Evolutionary conservation across 139 green algal species (phyloP), one percentile per base, ranked within the genome.

Genomic region (Coelastrella sp.): DNA sequence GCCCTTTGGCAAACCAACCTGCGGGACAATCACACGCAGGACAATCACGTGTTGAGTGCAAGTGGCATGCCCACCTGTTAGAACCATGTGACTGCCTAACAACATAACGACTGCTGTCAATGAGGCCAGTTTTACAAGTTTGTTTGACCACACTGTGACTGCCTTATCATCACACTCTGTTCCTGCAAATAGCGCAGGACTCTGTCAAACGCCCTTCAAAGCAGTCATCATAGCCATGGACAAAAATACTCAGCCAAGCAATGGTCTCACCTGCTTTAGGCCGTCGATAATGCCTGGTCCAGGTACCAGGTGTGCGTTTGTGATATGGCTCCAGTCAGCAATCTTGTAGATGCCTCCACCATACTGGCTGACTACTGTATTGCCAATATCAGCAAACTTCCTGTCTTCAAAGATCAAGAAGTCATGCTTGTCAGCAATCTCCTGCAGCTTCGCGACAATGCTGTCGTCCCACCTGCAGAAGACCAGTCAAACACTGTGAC

Each of bases 351-450:
- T 94, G 78, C 94, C 94, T 7, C 94, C 92, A 32, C n/a, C 91
- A 79, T 96, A 94, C 94, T 99, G 97, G 65, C 92, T 94, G 20
- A 98, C 97, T 68, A 99, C 98, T 0, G 98, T 99, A 96, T 99
- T 99, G 90, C 98, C 98, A 82, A 99, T 99, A 95, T 99, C 98
- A 0, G 98, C 98, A 95, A 99, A 99, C 94, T 99, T 99, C 88
- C 98, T 96, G 94, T 99, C 98, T 95, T 99, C 98, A 90, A 99
- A 99, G 76, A 99, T 98, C 57, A 99, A 75, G 91, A 99, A 99
- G 92, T 99, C 96, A 91, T 99, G 98, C 93, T 98, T 97, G 0
- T 97, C 92, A 5, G 98, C 97, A 8, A 99, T 88, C 58, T 90
- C 92, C 92, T 95, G 91, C 73, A 92, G 91, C 60, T 73, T 57